Evolutionary conservation across 225 moss, liverwort and hornwort species (phyloP).

Genomic region (Pseudisothecium myosuroides): DNA sequence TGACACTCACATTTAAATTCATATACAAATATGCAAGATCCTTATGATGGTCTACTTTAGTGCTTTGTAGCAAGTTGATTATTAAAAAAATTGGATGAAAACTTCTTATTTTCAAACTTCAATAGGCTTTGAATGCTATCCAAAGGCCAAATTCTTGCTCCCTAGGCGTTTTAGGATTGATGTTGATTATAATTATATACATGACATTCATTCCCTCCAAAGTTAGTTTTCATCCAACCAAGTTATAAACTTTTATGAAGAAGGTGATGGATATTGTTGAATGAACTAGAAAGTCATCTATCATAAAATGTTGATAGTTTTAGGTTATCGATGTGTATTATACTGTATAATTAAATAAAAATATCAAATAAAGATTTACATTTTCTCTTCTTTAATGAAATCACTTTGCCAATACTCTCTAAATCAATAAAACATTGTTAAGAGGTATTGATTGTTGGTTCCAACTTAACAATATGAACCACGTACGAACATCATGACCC

Average conservation of each 20-base stretch:
- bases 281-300: not conserved
- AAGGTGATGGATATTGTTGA: not conserved
- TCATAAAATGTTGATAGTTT: not conserved
- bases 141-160: too few species aligned
- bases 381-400: not conserved
- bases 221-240: not conserved
- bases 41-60: not conserved
- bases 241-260: not conserved
- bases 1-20: not conserved
- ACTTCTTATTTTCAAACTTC: too few species aligned
- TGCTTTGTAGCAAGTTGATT: fast-evolving
- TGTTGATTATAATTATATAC: not conserved
- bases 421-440: too few species aligned
- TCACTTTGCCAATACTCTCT: too few species aligned
- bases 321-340: not conserved
- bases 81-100: not conserved
- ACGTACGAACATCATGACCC: too few species aligned
- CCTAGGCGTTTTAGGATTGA: not conserved
- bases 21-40: not conserved
- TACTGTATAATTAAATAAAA: not conserved
- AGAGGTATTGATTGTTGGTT: too few species aligned
- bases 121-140: too few species aligned
- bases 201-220: not conserved
- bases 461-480: too few species aligned
- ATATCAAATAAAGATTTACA: not conserved